Evolutionary conservation across 495 filamentous ascomycete species (phyloP).

Genomic region (Aspergillus nanangensis): DNA sequence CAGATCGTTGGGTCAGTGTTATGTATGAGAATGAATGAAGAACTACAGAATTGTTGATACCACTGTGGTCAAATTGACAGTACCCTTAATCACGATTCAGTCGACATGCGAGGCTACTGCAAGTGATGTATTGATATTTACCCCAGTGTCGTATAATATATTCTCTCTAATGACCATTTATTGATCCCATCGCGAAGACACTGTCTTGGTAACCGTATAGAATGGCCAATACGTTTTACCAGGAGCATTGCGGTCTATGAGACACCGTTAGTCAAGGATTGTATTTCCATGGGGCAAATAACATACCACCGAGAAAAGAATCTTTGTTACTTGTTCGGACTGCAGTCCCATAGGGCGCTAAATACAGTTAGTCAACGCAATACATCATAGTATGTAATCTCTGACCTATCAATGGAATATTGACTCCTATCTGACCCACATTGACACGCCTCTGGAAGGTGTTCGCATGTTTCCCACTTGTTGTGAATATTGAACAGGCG

Average conservation of each 20-base stretch:
- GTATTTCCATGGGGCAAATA: background rate
- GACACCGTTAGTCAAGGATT: background rate
- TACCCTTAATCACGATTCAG: no score
- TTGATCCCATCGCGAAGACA: constrained; percentile 24
- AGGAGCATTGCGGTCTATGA: constrained; percentile 20
- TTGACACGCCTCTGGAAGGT: constrained; percentile 23
- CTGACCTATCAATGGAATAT: constrained; percentile 27
- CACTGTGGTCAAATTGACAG: no score
- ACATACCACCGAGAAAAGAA: constrained; percentile 25
- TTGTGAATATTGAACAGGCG: constrained; percentile 24
- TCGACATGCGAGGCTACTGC: no score
- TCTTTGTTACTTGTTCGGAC: constrained; percentile 26
- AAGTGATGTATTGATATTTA: no score
- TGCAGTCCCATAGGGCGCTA: constrained; percentile 22
- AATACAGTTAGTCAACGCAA: background rate
- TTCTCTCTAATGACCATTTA: background rate
- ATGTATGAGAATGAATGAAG: no score
- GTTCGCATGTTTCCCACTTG: constrained; percentile 20
- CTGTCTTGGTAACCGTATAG: constrained; percentile 22
- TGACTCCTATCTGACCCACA: constrained; percentile 27
- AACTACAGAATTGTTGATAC: no score
- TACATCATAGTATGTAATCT: background rate
- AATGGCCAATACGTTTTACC: constrained; percentile 29
- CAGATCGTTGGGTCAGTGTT: no score
- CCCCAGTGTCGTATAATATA: no score